Base-by-base conservation (phyloP, 345 rosid species). In the Lumnitzera littorea region DNA sequence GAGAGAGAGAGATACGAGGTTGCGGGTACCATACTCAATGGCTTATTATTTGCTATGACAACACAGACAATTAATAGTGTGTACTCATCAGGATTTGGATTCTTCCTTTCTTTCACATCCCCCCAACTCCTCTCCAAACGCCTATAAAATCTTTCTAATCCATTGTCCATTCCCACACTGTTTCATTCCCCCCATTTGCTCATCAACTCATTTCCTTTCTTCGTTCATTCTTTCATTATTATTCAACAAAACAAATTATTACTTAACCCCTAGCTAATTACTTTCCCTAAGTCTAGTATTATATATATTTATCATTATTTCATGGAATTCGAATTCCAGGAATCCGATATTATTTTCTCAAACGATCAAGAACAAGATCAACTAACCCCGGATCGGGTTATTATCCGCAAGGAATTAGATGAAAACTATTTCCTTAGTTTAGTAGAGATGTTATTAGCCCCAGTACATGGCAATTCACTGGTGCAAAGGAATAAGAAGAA, bases 301-400 rank as follows among this genome's bases (percentile, higher is more conserved):
- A 61, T 0, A 12, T 55, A 16, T 53, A n/a, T 1, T 49, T 47
- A 25, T 14, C 46, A 14, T n/a, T 66, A 12, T 43, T 24, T n/a
- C 36, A 69, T 69, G 72, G 72, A 62, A 17, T 24, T 56, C 31
- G 72, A 69, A n/a, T 57, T 53, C 14, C 67, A 62, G 31, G 72
- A 69, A 53, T 69, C 72, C 25, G 72, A 69, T 11, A 24, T 69
- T 51, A 23, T 62, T 47, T 69, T 69, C 67, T 23, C 50, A n/a
- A 36, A 36, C 43, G 43, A 36, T 36, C 43, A 36, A 36, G 62
- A 63, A 14, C 41, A 52, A 23, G 46, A 15, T 4, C 53, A 47
- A 11, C 49, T 16, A 2, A 17, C 15, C 15, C 13, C 0, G 23
- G 4, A 17, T 12, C 24, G 56, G 23, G 4, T n/a, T 24, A n/a